Evolutionary conservation across 768 basidiomycete genomes (phyloP).

Genomic region (Boletus tomentosulus): DNA sequence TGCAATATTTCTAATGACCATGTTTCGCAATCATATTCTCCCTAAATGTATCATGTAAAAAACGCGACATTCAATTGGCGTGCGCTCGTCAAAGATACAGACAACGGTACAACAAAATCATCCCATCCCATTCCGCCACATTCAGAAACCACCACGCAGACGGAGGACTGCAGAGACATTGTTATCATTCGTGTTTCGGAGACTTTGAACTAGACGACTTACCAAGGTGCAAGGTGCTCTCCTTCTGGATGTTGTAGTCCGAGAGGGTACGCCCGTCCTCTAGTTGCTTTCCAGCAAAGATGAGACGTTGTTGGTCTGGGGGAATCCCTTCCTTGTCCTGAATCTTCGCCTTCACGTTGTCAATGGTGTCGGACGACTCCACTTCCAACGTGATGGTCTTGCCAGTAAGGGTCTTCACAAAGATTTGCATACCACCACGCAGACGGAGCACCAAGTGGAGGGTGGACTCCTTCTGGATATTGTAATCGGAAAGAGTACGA

Average conservation of each 20-base stretch:
- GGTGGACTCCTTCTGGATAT: constrained; percentile 81
- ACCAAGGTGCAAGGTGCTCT: constrained; percentile 63
- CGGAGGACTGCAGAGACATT: constrained; percentile 49
- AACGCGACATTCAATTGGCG: background rate
- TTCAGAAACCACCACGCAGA: constrained; percentile 71
- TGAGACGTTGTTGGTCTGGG: constrained; percentile 75
- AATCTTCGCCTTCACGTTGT: constrained; percentile 74
- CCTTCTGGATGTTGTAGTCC: constrained; percentile 76
- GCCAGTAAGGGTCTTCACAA: constrained; percentile 68
- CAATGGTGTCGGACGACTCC: constrained; percentile 72
- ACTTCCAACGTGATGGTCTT: constrained; percentile 78
- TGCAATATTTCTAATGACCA: background rate
- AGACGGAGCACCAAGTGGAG: constrained; percentile 72
- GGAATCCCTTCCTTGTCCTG: constrained; percentile 81
- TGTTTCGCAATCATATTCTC: background rate
- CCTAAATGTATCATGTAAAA: background rate
- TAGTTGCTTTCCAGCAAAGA: constrained; percentile 76
- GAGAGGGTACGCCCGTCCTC: constrained; percentile 76
- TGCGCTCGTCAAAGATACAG: background rate
- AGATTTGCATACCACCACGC: constrained; percentile 70
- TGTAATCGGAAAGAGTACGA: constrained; percentile 78
- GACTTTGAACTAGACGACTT: constrained; percentile 4
- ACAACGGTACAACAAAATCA: background rate
- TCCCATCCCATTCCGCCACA: background rate
- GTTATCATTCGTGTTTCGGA: background rate